Base-by-base conservation (phyloP, 83 land plant genomes). In the Picea mariana region DNA sequence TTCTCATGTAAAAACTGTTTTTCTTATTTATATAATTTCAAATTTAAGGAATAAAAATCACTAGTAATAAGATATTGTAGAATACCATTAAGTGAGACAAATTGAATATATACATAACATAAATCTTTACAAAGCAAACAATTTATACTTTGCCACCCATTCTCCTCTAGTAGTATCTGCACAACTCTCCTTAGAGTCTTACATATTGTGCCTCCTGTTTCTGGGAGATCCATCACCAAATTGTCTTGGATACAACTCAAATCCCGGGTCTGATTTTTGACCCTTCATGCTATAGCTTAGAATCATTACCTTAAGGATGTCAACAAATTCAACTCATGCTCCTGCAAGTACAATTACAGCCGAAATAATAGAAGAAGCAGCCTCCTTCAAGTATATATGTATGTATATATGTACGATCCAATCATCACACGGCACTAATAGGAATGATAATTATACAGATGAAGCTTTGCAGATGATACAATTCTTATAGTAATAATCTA, bases 381-480 rank as follows among this genome's bases (percentile, higher is more conserved):
- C 77, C 77, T 73, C 77, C 77, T 44, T 73, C 55, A 73, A 20
- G 77, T 52, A 73, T 55, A 55, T 55, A 55, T 55, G 59, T 55
- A 55, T 55, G 59, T 55, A 55, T 55, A 55, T 55, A 55, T 47
- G 77, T 73, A 73, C 47, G 77, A 73, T 73, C 27, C 77, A 73
- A 73, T 73, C 77, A 73, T 52, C 77, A 73, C 77, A 73, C 77
- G 11, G 13, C 21, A 73, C n/a, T 73, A 73, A 26, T 73, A 73
- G 58, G 26, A 55, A 55, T 55, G 59, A 55, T 73, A 73, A 73
- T 73, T 47, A 73, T 73, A 73, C 77, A 73, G 77, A 73, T 44
- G 77, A 73, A 73, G 55, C 77, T 73, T 69, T 21, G 24, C 23
- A 73, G 77, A 73, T 73, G 77, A 42, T 73, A 73, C 77, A 73